Evolutionary conservation across 2,329 filamentous ascomycete genomes (phyloP), one percentile per base, ranked within the genome.

Genomic region (Sclerotinia spermophila): DNA sequence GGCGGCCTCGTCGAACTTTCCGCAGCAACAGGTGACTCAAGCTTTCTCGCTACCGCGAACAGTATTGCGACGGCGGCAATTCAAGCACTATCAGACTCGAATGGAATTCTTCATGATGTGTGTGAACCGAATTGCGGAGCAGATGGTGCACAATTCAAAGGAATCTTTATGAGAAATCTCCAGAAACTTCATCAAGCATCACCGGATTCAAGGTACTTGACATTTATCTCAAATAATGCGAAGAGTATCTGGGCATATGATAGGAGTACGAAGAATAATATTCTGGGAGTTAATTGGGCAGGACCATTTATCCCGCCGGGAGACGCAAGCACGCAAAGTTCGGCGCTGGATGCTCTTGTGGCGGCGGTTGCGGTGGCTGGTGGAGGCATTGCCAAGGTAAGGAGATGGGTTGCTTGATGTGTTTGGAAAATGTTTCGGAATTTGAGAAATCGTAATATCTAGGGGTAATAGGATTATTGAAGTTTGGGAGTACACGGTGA

Each of bases 141-240:
- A n/a, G 86, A 89, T 72, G 86, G 83, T 1, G 82, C 86, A 38
- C 88, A 92, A 75, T 93, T 93, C 84, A 93, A 93, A 80, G 91
- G 91, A 4, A 83, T 92, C 42, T 92, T 92, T 75, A 83, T 88
- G 64, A 84, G 89, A 35, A 92, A 92, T 77, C 80, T 93, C 24
- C 83, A 84, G 59, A 83, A 85, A 62, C 80, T 93, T 33, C 77
- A 78, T 21, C 69, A 64, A 1, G 85, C 80, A 3, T 84, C 84
- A 2, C 85, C 86, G 0, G 80, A 86, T 40, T 77, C 82, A 4
- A 77, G 78, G 6, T 89, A 88, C 75, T 80, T 80, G 11, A 77
- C 81, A 1, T 89, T 89, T 64, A 86, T 93, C 65, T 78, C 83
- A 30, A 81, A 80, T n/a, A 92, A 92, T 72, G 90, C 90, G 15